phyloP scores from a whole-genome alignment of 371 early-diverging fungal species.

The Mortierella polycephala region DNA sequence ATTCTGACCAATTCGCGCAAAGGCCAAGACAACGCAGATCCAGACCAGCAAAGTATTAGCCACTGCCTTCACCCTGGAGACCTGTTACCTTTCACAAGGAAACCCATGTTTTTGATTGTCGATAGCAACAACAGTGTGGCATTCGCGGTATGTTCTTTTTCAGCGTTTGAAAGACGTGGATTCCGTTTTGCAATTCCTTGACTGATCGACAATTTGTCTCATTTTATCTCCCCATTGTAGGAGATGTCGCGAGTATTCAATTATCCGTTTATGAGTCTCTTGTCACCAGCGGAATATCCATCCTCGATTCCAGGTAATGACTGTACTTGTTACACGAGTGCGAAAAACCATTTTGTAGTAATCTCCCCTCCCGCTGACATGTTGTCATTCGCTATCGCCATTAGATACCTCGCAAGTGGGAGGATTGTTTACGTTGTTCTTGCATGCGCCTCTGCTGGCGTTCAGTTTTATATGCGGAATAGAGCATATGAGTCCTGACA shows the following conservation, averaged over 20 bases:
- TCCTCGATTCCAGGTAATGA: slow-evolving; percentile 76
- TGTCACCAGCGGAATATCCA: slow-evolving; percentile 92
- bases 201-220: neutral
- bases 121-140: slow-evolving; percentile 88
- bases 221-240: slow-evolving; percentile 10
- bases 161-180: neutral
- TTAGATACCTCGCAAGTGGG: slow-evolving; percentile 84
- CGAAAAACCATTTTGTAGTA: neutral
- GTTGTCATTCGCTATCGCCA: neutral
- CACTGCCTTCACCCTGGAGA: slow-evolving; percentile 92
- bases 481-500: slow-evolving; percentile 63
- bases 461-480: slow-evolving; percentile 79
- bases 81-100: slow-evolving; percentile 91
- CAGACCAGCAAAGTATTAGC: slow-evolving; percentile 58
- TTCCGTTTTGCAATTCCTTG: neutral
- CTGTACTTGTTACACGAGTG: neutral
- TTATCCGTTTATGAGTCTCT: slow-evolving; percentile 86
- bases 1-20: slow-evolving; percentile 65
- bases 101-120: slow-evolving; percentile 91
- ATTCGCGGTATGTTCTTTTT: slow-evolving; percentile 67
- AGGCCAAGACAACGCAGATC: slow-evolving; percentile 40
- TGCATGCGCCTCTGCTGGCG: slow-evolving; percentile 84
- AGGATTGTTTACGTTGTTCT: slow-evolving; percentile 90
- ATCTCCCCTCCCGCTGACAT: neutral
- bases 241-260: slow-evolving; percentile 84